Base-by-base conservation (phyloP, 2,329 filamentous ascomycete species). In the Aphanocladium album region DNA sequence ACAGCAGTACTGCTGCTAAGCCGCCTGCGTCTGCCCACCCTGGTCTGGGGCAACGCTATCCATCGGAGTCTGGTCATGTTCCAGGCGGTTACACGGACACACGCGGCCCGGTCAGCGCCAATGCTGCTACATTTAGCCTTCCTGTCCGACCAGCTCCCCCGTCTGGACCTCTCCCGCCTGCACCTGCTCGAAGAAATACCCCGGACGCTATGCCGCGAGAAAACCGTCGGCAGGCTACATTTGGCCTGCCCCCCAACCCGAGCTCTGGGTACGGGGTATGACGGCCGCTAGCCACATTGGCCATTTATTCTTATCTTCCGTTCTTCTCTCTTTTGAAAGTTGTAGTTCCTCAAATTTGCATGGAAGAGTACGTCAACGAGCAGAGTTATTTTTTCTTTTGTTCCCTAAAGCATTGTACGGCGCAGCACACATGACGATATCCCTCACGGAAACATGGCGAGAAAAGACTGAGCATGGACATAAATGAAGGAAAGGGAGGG, bases 61-160 rank as follows among this genome's bases (percentile, higher is more conserved):
- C 71, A 43, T 78, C 81, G 49, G 81, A 80, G 64, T 83, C 82
- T 43, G 77, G 83, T 62, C 82, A 82, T 33, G 81, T 80, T 67
- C 73, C 76, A 14, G 65, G 71, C 25, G 70, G 71, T 21, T 75
- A 76, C 33, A 65, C 73, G 2, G 77, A 79, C 19, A 75, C 65
- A 61, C 68, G 70, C 62, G 75, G 67, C 35, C 74, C 73, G 58
- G 70, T 75, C 58, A 80, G 79, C 65, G 76, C 77, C 47, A 79
- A 74, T 62, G 74, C 74, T 56, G 72, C 77, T 17, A 84, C 82
- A 2, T 87, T 88, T 60, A 83, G 80, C 39, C 76, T 91, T 53
- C 87, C 89, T 1, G 81, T 89, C 61, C 83, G 88, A 51, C 80
- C 83, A 49, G 86, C 81, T 33, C 84, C 86, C 43, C 57, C 57